Evolutionary conservation across 768 basidiomycete genomes (phyloP).

Genomic region (Leccinum truebloodii): DNA sequence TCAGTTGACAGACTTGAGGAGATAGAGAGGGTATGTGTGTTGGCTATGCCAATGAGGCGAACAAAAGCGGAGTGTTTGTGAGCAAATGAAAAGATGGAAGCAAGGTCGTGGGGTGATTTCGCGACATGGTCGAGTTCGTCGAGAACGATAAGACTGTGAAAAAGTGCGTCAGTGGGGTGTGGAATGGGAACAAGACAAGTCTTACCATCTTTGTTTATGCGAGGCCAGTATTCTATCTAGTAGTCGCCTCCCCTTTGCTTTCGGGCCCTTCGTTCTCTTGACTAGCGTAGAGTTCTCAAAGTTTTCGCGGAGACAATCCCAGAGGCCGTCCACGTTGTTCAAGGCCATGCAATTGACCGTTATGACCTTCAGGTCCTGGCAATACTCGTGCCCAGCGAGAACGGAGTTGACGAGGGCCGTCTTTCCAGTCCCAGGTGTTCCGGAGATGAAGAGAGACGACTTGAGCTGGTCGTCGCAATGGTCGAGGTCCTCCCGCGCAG

Average conservation of each 20-base stretch:
- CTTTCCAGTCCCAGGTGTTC: slow-evolving; percentile 91
- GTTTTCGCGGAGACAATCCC: slow-evolving; percentile 66
- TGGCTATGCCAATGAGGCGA: slow-evolving; percentile 83
- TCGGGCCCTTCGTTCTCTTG: slow-evolving; percentile 41
- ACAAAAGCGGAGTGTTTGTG: slow-evolving; percentile 51
- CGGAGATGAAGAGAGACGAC: slow-evolving; percentile 82
- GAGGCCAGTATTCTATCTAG: slow-evolving; percentile 47
- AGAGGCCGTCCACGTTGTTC: slow-evolving; percentile 63
- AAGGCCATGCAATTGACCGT: slow-evolving; percentile 83
- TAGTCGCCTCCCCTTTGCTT: slow-evolving; percentile 46
- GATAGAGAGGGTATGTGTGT: slow-evolving; percentile 81
- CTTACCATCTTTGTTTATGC: slow-evolving; percentile 55
- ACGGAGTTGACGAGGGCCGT: slow-evolving; percentile 79
- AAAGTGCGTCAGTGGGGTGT: slow-evolving; percentile 23
- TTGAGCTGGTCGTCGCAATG: slow-evolving; percentile 18
- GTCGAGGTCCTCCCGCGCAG: slow-evolving; percentile 43
- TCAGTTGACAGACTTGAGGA: slow-evolving; percentile 42
- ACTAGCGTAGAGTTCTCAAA: slow-evolving; percentile 39
- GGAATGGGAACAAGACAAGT: not conserved
- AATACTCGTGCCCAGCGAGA: slow-evolving; percentile 44
- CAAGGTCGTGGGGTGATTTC: slow-evolving; percentile 55
- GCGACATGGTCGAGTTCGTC: slow-evolving; percentile 88
- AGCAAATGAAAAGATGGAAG: slow-evolving; percentile 69
- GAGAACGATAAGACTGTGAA: slow-evolving; percentile 66
- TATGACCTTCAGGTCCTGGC: slow-evolving; percentile 46